These are phyloP conservation scores for Periconia digitata DNA, from an alignment of 2,329 filamentous ascomycete genomes.

Conservation along the genomic window DNA sequence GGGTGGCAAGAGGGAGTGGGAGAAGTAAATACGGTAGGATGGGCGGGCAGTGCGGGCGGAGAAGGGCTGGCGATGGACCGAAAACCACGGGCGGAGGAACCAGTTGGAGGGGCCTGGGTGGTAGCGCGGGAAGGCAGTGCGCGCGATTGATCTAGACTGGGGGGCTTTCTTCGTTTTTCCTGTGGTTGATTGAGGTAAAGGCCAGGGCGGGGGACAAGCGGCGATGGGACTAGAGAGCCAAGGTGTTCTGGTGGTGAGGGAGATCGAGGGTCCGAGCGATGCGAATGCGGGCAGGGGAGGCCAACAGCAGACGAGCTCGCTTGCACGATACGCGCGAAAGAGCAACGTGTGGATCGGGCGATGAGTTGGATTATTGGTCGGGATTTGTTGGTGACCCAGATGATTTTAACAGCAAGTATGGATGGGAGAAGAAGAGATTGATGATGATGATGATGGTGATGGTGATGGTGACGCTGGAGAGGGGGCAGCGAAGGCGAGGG, in stretches of 20 bases:
- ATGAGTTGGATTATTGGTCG: no score
- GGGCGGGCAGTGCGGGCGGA: conserved; percentile 4
- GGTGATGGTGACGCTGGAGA: not conserved
- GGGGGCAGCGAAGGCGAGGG: not conserved
- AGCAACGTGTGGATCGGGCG: no score
- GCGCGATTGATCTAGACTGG: not conserved
- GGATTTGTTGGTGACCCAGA: no score
- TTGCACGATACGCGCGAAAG: no score
- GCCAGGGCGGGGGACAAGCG: not conserved
- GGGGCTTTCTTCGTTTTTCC: no score
- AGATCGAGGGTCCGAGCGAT: no score
- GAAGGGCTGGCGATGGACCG: not conserved
- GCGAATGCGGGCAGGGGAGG: no score
- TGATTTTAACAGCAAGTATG: not conserved
- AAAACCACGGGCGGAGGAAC: not conserved
- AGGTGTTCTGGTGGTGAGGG: no score
- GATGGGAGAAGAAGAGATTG: not conserved
- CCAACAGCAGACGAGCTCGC: no score
- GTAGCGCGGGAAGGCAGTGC: not conserved
- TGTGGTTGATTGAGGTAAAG: no score
- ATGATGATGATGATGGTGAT: not conserved
- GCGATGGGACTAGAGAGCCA: no score
- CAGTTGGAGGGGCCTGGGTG: not conserved
- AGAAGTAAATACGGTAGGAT: conserved; percentile 24
- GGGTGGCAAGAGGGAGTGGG: not conserved